Evolutionary conservation across 495 filamentous ascomycete genomes (phyloP), one percentile per base, ranked within the genome.

Genomic region (Durotheca rogersii): DNA sequence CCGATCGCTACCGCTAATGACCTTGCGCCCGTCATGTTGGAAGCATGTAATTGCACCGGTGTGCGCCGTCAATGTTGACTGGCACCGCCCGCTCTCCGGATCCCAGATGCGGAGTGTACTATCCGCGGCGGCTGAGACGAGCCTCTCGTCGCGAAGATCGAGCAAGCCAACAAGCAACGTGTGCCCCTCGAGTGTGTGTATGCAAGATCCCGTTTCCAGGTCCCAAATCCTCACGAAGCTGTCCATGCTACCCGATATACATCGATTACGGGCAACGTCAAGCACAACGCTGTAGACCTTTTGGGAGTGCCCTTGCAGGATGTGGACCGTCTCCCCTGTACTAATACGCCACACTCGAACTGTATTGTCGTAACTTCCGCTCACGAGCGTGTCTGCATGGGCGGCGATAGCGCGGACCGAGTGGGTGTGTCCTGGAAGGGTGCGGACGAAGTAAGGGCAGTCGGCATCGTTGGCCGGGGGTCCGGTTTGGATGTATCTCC

Each of bases 1-100:
- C 58, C 90, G 83, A 67, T 99, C 93, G 41, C 88, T 94, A 32
- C 93, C 93, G 30, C 89, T 95, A 43, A 99, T 92, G 38, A 99
- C 90, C 60, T 97, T 99, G 53, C 92, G 86, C 0, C 85, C 90
- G 65, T 99, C 93, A 58, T 99, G 93, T 66, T 97, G 94, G 71
- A 99, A 99, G 69, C 93, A 99, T 11, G 93, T 99, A 54, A 99
- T 99, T 11, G 93, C 93, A 39, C 90, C 93, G 2, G 90, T 96
- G 58, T 99, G 93, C 0, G 94, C 93, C 48, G 83, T 89, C 46
- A 99, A 72, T 12, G 82, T 91, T 61, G 83, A 87, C 67, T 89
- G 93, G 68, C 93, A 99, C 54, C 87, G 85, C 6, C 94, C 93
- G 31, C 78, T 89, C 62, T 95, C 89, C 1, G 93, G 94, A 66